Evolutionary conservation across 202 grass and related monocot species (phyloP).

Genomic region (Panicum hallii): DNA sequence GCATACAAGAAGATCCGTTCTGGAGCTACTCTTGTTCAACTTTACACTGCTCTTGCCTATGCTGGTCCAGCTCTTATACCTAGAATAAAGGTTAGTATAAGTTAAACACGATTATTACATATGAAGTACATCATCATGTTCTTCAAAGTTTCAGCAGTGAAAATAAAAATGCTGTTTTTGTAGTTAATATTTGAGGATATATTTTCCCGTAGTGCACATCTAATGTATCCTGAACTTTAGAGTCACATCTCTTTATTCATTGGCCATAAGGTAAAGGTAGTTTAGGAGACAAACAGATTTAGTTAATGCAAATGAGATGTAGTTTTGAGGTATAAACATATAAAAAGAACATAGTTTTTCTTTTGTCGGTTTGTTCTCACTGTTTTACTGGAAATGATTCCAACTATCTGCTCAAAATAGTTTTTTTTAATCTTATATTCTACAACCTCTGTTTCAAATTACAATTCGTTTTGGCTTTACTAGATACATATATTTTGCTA

Average conservation of each 20-base stretch:
- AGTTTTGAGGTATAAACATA: neutral
- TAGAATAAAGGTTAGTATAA: constrained; percentile 77
- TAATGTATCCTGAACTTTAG: neutral
- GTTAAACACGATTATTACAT: constrained; percentile 8
- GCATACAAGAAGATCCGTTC: constrained; percentile 97
- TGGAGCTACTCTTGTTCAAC: constrained; percentile 90
- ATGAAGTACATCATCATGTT: neutral
- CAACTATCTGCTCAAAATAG: neutral
- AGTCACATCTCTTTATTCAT: neutral
- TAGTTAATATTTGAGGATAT: constrained; percentile 13
- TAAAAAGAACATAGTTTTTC: neutral
- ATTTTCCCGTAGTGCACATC: neutral
- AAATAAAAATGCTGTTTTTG: neutral
- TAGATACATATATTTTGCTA: no score
- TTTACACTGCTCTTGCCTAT: constrained; percentile 90
- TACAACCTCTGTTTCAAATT: neutral
- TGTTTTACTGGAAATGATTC: neutral
- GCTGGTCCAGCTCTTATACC: constrained; percentile 90
- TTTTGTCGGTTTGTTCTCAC: neutral
- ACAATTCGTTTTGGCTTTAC: no score
- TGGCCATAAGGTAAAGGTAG: neutral
- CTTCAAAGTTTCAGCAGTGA: neutral
- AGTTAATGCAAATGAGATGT: neutral
- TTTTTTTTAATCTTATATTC: constrained; percentile 10
- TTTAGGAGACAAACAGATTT: neutral